A percentile compares a stretch with the other conserved stretches of the same genome.
Evolutionary conservation across 2,329 filamentous ascomycete species (phyloP).

Genomic region (Neopestalotiopsis sp.): DNA sequence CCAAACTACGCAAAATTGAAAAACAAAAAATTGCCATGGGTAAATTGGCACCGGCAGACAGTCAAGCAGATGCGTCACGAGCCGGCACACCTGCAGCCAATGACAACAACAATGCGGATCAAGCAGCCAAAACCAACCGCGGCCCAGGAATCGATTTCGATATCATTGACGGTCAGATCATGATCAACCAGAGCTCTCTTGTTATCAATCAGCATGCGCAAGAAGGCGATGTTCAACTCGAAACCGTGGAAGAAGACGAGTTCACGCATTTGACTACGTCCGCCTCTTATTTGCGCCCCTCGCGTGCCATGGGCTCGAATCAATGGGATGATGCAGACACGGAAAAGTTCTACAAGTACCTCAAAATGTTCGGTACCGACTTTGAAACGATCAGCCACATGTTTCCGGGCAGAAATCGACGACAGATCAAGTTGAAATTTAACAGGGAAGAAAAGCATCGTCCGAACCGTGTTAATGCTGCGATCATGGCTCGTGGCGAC

Average conservation of each 20-base stretch:
- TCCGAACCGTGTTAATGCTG: conserved; percentile 66
- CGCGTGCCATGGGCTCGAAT: conserved; percentile 65
- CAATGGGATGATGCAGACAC: conserved; percentile 75
- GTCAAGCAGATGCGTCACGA: conserved; percentile 25
- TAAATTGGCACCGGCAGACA: conserved; percentile 23
- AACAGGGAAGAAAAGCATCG: conserved; percentile 76
- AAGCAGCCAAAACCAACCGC: conserved; percentile 23
- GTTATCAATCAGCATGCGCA: conserved; percentile 71
- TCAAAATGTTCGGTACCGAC: conserved; percentile 81
- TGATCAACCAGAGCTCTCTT: conserved; percentile 71
- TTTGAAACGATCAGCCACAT: conserved; percentile 80
- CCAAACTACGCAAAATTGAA: conserved; percentile 45
- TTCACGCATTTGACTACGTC: conserved; percentile 75
- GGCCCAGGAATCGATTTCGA: conserved; percentile 44
- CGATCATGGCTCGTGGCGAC: conserved; percentile 60
- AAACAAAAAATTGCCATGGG: conserved; percentile 39
- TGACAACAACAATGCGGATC: conserved; percentile 23
- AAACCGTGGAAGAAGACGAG: conserved; percentile 78
- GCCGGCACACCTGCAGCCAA: conserved; percentile 29
- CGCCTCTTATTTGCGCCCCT: conserved; percentile 66
- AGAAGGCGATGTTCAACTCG: conserved; percentile 51
- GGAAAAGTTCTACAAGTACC: conserved; percentile 75
- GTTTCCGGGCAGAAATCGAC: conserved; percentile 73
- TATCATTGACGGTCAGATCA: conserved; percentile 74
- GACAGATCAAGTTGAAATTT: conserved; percentile 82